Evolutionary conservation across 2,329 filamentous ascomycete genomes (phyloP), one percentile per base, ranked within the genome.

Genomic region (Aspergillus sclerotialis): DNA sequence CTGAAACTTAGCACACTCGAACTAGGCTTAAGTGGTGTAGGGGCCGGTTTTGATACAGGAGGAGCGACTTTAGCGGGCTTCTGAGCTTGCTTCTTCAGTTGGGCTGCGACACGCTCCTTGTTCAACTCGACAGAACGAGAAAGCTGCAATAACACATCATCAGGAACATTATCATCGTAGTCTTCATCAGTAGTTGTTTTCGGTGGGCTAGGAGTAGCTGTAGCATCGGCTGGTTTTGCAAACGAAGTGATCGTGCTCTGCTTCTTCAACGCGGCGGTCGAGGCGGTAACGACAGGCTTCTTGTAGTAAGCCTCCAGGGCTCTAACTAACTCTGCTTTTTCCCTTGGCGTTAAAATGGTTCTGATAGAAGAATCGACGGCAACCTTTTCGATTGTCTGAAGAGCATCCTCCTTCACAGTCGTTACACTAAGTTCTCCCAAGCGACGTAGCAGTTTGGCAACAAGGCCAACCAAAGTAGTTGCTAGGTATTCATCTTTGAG

Each of bases 401-500:
- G 78, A 24, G 80, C 79, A 50, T 80, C 78, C 10, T 73, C 57
- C 24, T 79, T 75, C 18, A 94, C 75, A 34, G 80, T 58, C 13
- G 59, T 78, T 46, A 94, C 78, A 34, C 76, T 73, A 32, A 85
- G 82, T 45, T 89, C 82, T 26, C 80, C 78, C n/a, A 98, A 69
- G 14, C 87, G 81, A 10, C 76, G 76, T 23, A 98, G 73, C 38
- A 98, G 80, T 57, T 94, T 94, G 48, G 80, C 78, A 19, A 95
- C 76, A 17, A 96, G 75, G 17, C 79, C 80, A 31, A 94, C 86
- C 10, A 90, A 81, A 25, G 86, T 86, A 39, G 75, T 79, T 23
- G 92, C 81, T 6, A 98, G 74, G 61, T 88, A 95, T 36, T 79
- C 74, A 57, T 98, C 92, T 43, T 90, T 83, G 4, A 98, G 72